These are phyloP conservation scores for Kwoniella europaea DNA, from an alignment of 768 basidiomycete genomes.

Conservation along the genomic window DNA sequence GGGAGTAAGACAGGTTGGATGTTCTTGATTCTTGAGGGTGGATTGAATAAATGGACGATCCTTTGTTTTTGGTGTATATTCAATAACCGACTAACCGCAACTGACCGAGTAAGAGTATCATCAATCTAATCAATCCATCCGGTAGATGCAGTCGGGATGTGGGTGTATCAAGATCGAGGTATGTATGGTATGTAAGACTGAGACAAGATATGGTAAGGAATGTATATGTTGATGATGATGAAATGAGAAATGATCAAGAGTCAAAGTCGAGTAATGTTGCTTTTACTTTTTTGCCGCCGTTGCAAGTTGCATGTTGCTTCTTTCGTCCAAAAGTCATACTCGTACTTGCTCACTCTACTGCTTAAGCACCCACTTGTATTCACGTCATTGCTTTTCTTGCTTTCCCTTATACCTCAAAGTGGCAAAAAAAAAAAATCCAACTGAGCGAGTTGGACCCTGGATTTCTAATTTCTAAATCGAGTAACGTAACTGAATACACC, in stretches of 20 bases:
- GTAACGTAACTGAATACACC: slow-evolving; percentile 12
- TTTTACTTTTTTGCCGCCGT: slow-evolving; percentile 1
- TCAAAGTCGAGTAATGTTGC: slow-evolving; percentile 4
- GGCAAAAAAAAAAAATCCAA: slow-evolving; percentile 9
- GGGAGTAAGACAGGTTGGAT: not conserved
- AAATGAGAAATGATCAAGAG: not conserved
- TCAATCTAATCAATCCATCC: not conserved
- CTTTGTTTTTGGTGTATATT: slow-evolving; percentile 4
- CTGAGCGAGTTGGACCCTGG: not conserved
- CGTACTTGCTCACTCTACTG: not conserved
- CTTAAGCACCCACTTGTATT: not conserved
- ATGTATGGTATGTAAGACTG: not conserved
- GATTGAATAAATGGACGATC: not conserved
- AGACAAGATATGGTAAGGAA: not conserved
- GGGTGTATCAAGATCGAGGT: not conserved
- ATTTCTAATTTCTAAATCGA: not conserved
- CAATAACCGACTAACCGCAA: not conserved
- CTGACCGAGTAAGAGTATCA: not conserved
- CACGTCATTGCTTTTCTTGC: slow-evolving; percentile 10
- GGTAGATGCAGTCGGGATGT: not conserved
- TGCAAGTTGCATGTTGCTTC: not conserved
- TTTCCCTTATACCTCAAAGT: slow-evolving; percentile 1
- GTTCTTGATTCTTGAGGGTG: too few species aligned
- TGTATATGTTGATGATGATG: not conserved
- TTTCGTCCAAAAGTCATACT: slow-evolving; percentile 5